Conservation (phyloP, 208 protist genomes). For the Trichomonas gallinae region DNA sequence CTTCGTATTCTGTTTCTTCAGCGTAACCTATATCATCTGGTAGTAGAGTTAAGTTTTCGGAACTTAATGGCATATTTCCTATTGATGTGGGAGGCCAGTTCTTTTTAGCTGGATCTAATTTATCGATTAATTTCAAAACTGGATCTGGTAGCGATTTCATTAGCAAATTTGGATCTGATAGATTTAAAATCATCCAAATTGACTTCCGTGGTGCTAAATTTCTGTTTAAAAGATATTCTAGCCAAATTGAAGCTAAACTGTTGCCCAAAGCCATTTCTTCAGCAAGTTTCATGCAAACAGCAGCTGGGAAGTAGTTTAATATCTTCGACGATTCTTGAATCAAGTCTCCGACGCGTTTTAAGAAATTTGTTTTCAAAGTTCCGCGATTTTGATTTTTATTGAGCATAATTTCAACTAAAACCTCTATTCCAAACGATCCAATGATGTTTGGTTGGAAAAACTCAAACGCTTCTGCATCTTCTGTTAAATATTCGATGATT, state of each 20-base stretch:
- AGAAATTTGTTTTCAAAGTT: neutral
- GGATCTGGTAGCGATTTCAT: neutral
- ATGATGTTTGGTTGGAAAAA: neutral
- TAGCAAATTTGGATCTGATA: neutral
- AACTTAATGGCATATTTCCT: neutral
- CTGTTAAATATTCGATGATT: neutral
- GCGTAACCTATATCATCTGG: neutral
- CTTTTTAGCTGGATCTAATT: neutral
- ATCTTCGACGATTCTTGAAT: neutral
- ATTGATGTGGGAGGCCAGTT: constrained; percentile 6
- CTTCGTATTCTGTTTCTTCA: neutral
- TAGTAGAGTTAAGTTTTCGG: neutral
- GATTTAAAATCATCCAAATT: neutral
- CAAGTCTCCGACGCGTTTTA: neutral
- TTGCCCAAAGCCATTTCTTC: neutral
- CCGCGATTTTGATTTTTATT: neutral
- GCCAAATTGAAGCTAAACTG: neutral
- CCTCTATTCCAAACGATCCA: neutral
- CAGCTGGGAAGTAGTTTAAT: neutral
- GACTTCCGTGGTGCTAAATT: neutral
- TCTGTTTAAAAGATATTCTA: neutral
- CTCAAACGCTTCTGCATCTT: neutral
- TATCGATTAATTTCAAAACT: neutral
- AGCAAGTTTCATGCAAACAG: neutral
- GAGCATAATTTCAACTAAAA: neutral